Evolutionary conservation across 2,329 filamentous ascomycete genomes (phyloP).

Genomic region (Trichoderma sp.): DNA sequence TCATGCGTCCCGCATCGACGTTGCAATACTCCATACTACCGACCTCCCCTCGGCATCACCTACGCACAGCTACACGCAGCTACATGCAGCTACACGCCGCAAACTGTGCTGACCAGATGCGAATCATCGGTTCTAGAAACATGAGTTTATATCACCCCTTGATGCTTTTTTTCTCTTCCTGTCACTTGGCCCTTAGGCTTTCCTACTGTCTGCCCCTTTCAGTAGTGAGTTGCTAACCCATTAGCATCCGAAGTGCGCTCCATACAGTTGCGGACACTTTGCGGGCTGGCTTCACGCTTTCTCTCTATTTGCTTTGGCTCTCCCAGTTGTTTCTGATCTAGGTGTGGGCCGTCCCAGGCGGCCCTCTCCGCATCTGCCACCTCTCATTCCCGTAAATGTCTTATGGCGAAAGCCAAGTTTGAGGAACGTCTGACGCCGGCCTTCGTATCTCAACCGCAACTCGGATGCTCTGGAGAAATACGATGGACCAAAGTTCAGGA

Average conservation of each 20-base stretch:
- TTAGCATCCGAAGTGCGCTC: not conserved
- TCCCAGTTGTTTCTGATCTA: not conserved
- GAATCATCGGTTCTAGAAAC: not conserved
- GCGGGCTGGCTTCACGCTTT: conserved; percentile 4
- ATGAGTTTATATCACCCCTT: not conserved
- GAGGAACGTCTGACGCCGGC: not conserved
- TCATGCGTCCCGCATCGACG: conserved; percentile 18
- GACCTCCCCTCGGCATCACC: conserved; percentile 6
- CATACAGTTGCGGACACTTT: conserved; percentile 8
- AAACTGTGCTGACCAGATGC: not conserved
- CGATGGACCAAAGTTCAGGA: not conserved
- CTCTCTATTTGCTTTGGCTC: not conserved
- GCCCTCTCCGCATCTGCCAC: conserved; percentile 14
- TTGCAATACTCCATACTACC: conserved; percentile 1
- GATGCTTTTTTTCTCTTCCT: not conserved
- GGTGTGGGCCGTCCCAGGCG: conserved; percentile 22
- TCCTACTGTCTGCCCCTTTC: not conserved
- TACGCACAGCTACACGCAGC: not conserved
- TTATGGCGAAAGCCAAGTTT: not conserved
- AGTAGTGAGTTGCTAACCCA: not conserved
- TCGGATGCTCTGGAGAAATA: not conserved
- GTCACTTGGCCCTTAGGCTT: not conserved
- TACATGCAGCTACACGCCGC: not conserved
- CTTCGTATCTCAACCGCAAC: not conserved
- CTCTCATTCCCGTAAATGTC: not conserved